Evolutionary conservation across 768 basidiomycete species (phyloP).

Genomic region (Leccinum incarnatum): DNA sequence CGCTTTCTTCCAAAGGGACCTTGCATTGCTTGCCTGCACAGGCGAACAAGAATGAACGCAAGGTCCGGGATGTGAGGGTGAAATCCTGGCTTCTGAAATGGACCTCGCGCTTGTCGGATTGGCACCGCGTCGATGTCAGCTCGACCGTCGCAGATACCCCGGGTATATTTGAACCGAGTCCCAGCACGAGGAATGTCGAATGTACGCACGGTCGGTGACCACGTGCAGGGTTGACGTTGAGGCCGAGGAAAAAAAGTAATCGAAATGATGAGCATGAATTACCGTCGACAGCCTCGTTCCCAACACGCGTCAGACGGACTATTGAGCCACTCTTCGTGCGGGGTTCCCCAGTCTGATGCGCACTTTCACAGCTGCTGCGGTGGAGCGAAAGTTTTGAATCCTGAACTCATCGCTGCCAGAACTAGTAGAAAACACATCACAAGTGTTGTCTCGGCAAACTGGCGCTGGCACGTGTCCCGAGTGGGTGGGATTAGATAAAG

Average conservation of each 20-base stretch:
- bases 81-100: constrained; percentile 16
- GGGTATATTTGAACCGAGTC: constrained; percentile 1
- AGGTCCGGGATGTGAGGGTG: constrained; percentile 14
- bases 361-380: neutral
- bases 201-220: constrained; percentile 12
- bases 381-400: neutral
- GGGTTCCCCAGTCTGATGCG: neutral
- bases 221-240: constrained; percentile 18
- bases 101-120: constrained; percentile 2
- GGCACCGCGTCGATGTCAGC: constrained; percentile 1
- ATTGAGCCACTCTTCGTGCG: constrained; percentile 15
- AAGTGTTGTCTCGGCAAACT: neutral
- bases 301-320: constrained; percentile 25
- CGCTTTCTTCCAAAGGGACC: constrained; percentile 29
- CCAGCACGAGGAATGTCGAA: constrained; percentile 11
- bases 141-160: constrained; percentile 7
- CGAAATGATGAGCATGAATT: constrained; percentile 23
- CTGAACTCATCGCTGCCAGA: neutral
- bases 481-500: constrained; percentile 31
- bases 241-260: constrained; percentile 22
- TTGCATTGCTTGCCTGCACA: constrained; percentile 28
- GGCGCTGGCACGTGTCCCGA: neutral
- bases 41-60: constrained; percentile 31
- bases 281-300: constrained; percentile 28
- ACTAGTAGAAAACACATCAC: neutral